phyloP scores from a whole-genome alignment of 331 rosid genomes.

The Quercus phellos region DNA sequence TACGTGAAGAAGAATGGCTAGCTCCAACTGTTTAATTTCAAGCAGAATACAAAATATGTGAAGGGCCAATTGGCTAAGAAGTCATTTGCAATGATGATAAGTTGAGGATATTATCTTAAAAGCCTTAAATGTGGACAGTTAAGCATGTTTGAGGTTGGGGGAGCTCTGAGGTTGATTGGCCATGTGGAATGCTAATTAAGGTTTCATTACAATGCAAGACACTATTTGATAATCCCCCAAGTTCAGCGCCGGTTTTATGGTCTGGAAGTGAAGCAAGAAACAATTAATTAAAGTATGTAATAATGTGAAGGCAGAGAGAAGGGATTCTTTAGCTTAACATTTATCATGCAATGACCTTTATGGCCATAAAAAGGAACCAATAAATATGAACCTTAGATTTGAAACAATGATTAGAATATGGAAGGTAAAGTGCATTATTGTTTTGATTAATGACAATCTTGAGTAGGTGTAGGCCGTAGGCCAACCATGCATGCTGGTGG shows the following conservation, averaged over 20 bases:
- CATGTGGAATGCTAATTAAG: not conserved
- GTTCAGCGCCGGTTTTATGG: not conserved
- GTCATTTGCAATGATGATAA: not conserved
- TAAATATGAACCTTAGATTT: slow-evolving; percentile 11
- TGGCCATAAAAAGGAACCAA: not conserved
- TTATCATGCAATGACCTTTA: not conserved
- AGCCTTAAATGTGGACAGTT: not conserved
- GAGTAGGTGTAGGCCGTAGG: slow-evolving; percentile 18
- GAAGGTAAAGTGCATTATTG: slow-evolving; percentile 3
- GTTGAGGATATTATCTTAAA: not conserved
- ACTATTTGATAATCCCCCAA: not conserved
- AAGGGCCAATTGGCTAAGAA: not conserved
- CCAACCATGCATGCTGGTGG: slow-evolving; percentile 29
- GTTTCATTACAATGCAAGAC: not conserved
- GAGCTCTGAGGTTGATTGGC: not conserved
- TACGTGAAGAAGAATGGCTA: no score
- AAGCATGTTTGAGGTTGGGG: not conserved
- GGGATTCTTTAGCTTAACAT: not conserved
- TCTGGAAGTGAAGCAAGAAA: not conserved
- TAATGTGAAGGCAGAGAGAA: not conserved
- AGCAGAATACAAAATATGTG: no score
- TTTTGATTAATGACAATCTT: slow-evolving; percentile 5
- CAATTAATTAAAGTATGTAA: not conserved
- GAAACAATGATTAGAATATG: not conserved
- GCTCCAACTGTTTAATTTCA: no score